These are phyloP conservation scores for Hermanozyma aechmeae DNA, from an alignment of 805 yeast genomes.

Conservation along the genomic window DNA sequence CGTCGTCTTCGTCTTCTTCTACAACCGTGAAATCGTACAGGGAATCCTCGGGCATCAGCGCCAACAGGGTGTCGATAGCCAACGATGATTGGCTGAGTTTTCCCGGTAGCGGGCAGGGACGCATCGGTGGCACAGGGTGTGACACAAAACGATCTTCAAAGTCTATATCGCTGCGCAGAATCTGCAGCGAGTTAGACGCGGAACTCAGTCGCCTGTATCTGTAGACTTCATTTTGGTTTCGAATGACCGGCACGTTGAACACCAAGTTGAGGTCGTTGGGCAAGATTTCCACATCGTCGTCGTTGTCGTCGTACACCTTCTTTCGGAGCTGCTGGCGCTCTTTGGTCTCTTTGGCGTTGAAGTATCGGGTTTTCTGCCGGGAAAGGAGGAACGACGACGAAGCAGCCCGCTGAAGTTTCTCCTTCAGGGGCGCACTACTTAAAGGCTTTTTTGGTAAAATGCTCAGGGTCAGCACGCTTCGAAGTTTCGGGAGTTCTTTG, in stretches of 20 bases:
- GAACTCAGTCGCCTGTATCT: no score
- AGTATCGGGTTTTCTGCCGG: conserved; percentile 25
- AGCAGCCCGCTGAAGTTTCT: no score
- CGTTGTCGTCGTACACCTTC: conserved; percentile 32
- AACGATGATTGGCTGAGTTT: conserved; percentile 6
- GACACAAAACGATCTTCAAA: background rate
- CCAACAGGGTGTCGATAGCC: conserved; percentile 2
- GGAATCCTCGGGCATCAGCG: conserved; percentile 3
- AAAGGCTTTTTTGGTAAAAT: no score
- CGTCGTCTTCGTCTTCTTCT: conserved; percentile 12
- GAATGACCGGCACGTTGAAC: conserved; percentile 35
- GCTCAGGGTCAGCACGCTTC: no score
- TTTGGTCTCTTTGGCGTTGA: conserved; percentile 27
- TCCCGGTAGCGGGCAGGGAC: conserved; percentile 12
- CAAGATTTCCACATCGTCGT: conserved; percentile 30
- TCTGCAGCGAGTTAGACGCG: no score
- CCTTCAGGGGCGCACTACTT: no score
- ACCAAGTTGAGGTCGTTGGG: conserved; percentile 29
- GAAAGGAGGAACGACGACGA: conserved; percentile 14
- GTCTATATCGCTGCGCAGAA: no score
- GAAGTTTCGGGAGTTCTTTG: no score
- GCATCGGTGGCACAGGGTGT: conserved; percentile 2
- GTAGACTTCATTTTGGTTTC: conserved; percentile 25
- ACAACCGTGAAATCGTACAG: conserved; percentile 6
- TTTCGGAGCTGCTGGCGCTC: conserved; percentile 27